These are phyloP conservation scores for Xanthoconium purpureum DNA, from an alignment of 768 basidiomycete species.

Conservation along the genomic window DNA sequence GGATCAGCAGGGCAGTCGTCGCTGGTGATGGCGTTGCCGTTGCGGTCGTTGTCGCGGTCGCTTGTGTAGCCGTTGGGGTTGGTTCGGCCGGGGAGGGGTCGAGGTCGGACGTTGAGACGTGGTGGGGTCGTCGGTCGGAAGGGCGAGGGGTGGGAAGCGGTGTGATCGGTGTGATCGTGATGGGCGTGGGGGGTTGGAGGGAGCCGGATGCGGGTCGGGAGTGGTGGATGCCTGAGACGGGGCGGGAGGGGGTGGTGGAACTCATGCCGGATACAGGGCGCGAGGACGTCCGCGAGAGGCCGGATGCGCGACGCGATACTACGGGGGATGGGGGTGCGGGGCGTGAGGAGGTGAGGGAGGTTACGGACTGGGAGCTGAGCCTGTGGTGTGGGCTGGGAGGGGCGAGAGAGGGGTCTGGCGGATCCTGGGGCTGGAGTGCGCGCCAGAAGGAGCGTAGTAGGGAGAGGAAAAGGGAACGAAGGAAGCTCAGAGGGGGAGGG, in stretches of 20 bases:
- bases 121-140: not conserved
- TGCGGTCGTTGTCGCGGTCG: too few relatives aligned
- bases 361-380: conserved; percentile 25
- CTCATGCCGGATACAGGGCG: conserved; percentile 23
- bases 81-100: not conserved
- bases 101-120: not conserved
- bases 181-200: not conserved
- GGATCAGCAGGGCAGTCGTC: conserved; percentile 25
- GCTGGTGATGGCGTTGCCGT: not conserved
- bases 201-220: not conserved
- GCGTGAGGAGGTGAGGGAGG: conserved; percentile 45
- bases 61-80: not conserved
- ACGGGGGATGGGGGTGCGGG: conserved; percentile 63
- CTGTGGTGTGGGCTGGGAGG: conserved; percentile 10
- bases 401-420: conserved; percentile 19
- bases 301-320: conserved; percentile 42
- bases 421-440: conserved; percentile 31
- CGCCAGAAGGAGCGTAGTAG: conserved; percentile 29
- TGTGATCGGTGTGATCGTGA: not conserved
- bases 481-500: conserved; percentile 16
- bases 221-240: conserved; percentile 6
- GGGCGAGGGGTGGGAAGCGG: not conserved
- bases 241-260: conserved; percentile 16
- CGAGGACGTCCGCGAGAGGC: conserved; percentile 27
- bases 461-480: conserved; percentile 26